phyloP scores from a whole-genome alignment of 345 rosid genomes.

The Eucalyptus pumila region DNA sequence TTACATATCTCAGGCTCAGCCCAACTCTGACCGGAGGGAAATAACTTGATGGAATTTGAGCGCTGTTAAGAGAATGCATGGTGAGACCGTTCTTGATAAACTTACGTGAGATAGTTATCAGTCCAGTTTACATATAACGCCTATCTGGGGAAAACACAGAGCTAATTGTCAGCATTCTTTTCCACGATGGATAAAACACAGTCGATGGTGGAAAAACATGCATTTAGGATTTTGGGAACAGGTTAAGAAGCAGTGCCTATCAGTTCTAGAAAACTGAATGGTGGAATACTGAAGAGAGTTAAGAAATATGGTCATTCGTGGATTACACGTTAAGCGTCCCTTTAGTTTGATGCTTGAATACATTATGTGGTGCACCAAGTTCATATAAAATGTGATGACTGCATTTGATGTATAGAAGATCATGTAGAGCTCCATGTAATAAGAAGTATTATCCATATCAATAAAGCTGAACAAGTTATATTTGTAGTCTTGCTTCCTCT shows the following conservation, averaged over 20 bases:
- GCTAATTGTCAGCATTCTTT: neutral
- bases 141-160: neutral
- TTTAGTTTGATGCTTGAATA: neutral
- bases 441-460: neutral
- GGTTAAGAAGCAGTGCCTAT: neutral
- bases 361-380: neutral
- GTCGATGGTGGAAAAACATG: neutral
- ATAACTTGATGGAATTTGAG: slow-evolving; percentile 66
- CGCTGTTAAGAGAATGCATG: slow-evolving; percentile 84
- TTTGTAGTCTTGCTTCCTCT: neutral
- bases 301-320: neutral
- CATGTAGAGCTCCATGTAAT: neutral
- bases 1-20: slow-evolving; percentile 78
- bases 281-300: neutral
- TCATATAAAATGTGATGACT: neutral
- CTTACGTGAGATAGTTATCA: neutral
- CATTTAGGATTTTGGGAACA: neutral
- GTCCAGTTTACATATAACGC: neutral
- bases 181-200: neutral
- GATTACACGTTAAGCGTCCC: neutral
- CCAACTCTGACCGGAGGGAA: slow-evolving; percentile 38
- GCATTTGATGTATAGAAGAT: neutral
- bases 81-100: slow-evolving; percentile 10
- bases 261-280: too few species aligned
- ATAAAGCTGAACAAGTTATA: neutral